Base-by-base conservation (phyloP, 2,329 filamentous ascomycete species). In the Sclerotinia minor region DNA sequence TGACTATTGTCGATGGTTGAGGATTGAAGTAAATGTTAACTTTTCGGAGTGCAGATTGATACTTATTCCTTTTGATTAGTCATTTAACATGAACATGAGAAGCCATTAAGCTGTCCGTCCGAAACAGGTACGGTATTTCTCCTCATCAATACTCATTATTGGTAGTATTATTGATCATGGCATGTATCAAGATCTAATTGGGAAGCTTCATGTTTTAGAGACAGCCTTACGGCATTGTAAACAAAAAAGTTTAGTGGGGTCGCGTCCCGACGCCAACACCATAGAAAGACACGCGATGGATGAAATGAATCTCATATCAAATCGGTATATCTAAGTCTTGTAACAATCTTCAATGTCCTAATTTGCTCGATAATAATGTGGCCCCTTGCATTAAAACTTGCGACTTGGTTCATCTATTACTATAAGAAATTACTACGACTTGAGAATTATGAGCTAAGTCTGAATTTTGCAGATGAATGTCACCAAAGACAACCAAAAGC, bases 231-330 rank as follows among this genome's bases (percentile, higher is more conserved):
- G 5, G 19, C 32, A 29, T 59, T 49, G 44, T 49, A 61, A 61
- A 49, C 19, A 35, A 61, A 49, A 60, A 61, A 47, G 44, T 19
- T 61, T 61, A 17, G 58, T 61, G 58, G 58, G 58, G 58, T 61
- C 44, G 26, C 26, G 58, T 49, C 44, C 44, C 58, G 9, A 47
- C 19, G 44, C 44, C 19, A 61, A n/a, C 21, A 44, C 55, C 13
- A 58, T 41, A 26, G 32, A 17, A 9, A 58, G 21, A 24, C 21
- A 24, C 8, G 47, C 38, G 38, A 41, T 41, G 38, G n/a, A 50
- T 21, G 9, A 50, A 24, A 50, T 24, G 21, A 52, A 17, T 26
- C 49, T 15, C 24, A 5, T 24, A 15, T 13, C 15, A 52, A 52
- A 17, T 29, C 49, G 24, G 29, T 15, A 41, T 17, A 41, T 41